Evolutionary conservation across 2,329 filamentous ascomycete genomes (phyloP).

Genomic region (Ophiostoma quercus): DNA sequence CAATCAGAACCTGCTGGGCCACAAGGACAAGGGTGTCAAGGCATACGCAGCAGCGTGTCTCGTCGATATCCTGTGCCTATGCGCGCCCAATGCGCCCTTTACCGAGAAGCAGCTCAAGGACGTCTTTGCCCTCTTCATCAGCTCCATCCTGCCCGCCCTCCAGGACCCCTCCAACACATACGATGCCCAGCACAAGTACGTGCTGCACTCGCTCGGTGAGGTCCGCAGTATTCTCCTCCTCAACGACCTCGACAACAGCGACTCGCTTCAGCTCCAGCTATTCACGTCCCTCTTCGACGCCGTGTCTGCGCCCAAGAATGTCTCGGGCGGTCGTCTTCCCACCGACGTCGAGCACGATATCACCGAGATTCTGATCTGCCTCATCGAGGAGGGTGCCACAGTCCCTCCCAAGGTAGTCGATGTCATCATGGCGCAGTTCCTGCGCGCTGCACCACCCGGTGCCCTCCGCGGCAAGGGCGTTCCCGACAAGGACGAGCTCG

Average conservation of each 20-base stretch:
- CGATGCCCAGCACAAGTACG: constrained; percentile 87
- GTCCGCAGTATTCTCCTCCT: constrained; percentile 93
- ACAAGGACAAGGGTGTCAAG: constrained; percentile 90
- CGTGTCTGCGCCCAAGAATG: constrained; percentile 70
- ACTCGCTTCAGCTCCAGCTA: constrained; percentile 70
- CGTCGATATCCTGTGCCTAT: constrained; percentile 87
- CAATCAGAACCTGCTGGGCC: constrained; percentile 72
- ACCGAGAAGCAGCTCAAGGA: constrained; percentile 89
- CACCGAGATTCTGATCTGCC: constrained; percentile 73
- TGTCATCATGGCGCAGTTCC: constrained; percentile 89
- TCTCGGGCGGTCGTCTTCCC: constrained; percentile 73
- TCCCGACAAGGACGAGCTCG: constrained; percentile 47
- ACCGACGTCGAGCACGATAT: constrained; percentile 94
- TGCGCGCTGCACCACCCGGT: constrained; percentile 72
- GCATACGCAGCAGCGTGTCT: constrained; percentile 85
- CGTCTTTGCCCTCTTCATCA: constrained; percentile 86
- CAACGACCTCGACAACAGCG: constrained; percentile 77
- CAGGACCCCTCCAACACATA: constrained; percentile 84
- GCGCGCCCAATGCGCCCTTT: constrained; percentile 92
- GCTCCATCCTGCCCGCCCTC: constrained; percentile 74
- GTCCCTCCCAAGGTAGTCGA: constrained; percentile 81
- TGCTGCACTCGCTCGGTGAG: constrained; percentile 80
- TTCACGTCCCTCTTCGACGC: constrained; percentile 92
- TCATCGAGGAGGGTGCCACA: constrained; percentile 78
- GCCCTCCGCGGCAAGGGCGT: constrained; percentile 53